Evolutionary conservation across 495 filamentous ascomycete genomes (phyloP).

Genomic region (Bryoglossum gracile): DNA sequence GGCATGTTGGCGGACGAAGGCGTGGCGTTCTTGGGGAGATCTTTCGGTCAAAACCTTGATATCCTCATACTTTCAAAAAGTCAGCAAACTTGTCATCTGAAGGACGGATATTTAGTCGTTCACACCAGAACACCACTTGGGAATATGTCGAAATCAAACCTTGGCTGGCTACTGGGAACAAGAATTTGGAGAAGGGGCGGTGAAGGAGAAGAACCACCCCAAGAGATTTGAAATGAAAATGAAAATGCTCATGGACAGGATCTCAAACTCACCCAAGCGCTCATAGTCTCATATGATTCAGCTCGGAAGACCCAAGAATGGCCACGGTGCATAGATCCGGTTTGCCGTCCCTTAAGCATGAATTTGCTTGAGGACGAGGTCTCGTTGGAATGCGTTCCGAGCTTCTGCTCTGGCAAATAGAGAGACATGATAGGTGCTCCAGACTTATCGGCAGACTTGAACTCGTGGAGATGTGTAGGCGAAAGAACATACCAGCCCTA

Average conservation of each 20-base stretch:
- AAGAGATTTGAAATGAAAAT: background rate
- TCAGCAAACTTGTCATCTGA: background rate
- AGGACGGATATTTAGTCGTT: background rate
- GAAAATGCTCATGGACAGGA: background rate
- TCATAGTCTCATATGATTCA: slow-evolving; percentile 93
- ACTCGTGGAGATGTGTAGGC: slow-evolving; percentile 94
- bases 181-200: too few species aligned
- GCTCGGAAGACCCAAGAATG: slow-evolving; percentile 98
- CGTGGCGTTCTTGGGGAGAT: slow-evolving; percentile 81
- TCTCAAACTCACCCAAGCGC: background rate
- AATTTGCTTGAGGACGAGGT: slow-evolving; percentile 95
- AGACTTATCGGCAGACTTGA: slow-evolving; percentile 74
- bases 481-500: slow-evolving; percentile 87
- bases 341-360: slow-evolving; percentile 91
- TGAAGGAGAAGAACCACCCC: background rate
- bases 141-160: too few species aligned
- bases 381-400: slow-evolving; percentile 82
- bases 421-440: slow-evolving; percentile 85
- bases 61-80: slow-evolving; percentile 59
- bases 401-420: slow-evolving; percentile 87
- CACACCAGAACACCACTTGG: too few species aligned
- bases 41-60: slow-evolving; percentile 81
- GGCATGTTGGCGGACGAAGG: slow-evolving; percentile 72
- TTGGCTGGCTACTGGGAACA: too few species aligned
- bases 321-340: slow-evolving; percentile 84